A percentile compares a stretch with the other conserved stretches of the same genome.
Conservation (phyloP, 192 early-diverging fungal genomes). For the Rhizophagus prolifer region DNA sequence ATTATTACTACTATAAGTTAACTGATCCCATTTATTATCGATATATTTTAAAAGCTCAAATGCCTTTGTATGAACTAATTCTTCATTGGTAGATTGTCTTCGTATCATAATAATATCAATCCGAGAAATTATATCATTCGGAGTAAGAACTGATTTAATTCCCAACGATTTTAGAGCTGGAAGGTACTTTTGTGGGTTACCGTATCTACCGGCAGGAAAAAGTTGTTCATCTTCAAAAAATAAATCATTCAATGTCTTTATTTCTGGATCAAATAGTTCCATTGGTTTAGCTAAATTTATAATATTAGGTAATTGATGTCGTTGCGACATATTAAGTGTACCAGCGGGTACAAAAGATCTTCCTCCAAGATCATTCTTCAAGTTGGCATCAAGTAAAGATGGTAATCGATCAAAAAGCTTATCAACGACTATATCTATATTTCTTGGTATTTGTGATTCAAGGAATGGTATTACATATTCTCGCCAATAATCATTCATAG, state of each 20-base stretch:
- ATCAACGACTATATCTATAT: not conserved
- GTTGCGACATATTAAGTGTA: not conserved
- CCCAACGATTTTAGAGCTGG: not conserved
- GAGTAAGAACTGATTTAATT: not conserved
- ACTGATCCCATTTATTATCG: too few species aligned
- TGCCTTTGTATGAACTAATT: too few species aligned
- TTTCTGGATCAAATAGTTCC: not conserved
- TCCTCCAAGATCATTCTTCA: not conserved
- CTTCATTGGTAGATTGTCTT: too few species aligned
- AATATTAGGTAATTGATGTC: not conserved
- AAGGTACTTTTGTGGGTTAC: not conserved
- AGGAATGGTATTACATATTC: not conserved
- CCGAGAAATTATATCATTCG: too few species aligned
- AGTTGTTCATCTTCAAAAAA: conserved; percentile 3
- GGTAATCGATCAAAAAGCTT: not conserved
- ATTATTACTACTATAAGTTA: too few species aligned
- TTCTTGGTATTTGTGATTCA: not conserved
- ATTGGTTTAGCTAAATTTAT: not conserved
- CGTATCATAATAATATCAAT: too few species aligned
- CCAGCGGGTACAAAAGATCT: not conserved
- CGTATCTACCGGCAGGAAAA: not conserved
- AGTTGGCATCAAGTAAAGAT: not conserved
- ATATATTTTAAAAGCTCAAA: too few species aligned
- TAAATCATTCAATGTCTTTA: not conserved
- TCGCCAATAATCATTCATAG: not conserved